A percentile compares a stretch with the other conserved stretches of the same genome.
phyloP scores from a whole-genome alignment of 257 asterid species.

The Eustoma russellianum region DNA sequence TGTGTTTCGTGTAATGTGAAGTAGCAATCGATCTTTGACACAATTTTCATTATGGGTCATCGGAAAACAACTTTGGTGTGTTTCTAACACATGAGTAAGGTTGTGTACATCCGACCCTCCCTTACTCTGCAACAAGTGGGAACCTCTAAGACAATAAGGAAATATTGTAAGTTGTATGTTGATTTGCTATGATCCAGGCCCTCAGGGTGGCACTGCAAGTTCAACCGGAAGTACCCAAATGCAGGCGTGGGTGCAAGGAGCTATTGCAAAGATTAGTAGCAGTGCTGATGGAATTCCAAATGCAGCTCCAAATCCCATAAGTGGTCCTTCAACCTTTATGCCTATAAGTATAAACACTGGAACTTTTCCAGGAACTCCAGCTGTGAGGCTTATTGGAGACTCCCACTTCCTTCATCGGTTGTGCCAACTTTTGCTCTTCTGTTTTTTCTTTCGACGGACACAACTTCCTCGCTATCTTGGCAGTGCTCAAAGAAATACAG shows the following conservation, averaged over 20 bases:
- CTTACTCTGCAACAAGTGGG: too few relatives aligned
- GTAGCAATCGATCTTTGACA: too few relatives aligned
- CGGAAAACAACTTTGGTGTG: too few relatives aligned
- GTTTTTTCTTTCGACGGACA: conserved; percentile 88
- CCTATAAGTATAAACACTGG: conserved; percentile 97
- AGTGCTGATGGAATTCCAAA: conserved; percentile 73
- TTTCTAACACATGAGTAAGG: too few relatives aligned
- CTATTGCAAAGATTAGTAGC: conserved; percentile 90
- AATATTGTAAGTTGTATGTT: too few relatives aligned
- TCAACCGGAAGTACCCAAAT: conserved; percentile 85
- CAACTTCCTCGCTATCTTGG: conserved; percentile 70
- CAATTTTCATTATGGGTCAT: too few relatives aligned
- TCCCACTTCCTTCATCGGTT: conserved; percentile 95
- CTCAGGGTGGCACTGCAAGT: conserved; percentile 76
- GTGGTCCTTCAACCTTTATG: conserved; percentile 80
- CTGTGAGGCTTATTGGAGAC: conserved; percentile 97
- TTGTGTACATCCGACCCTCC: too few relatives aligned
- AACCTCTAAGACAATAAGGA: too few relatives aligned
- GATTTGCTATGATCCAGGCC: conserved; percentile 27
- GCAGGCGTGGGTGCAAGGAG: conserved; percentile 99
- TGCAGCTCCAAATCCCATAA: conserved; percentile 79
- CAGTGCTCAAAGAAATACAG: conserved; percentile 69
- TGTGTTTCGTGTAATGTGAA: too few relatives aligned
- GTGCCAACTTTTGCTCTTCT: conserved; percentile 90
- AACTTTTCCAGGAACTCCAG: conserved; percentile 99